Base-by-base conservation (phyloP, 2,329 filamentous ascomycete species). In the Sporothrix globosa region DNA sequence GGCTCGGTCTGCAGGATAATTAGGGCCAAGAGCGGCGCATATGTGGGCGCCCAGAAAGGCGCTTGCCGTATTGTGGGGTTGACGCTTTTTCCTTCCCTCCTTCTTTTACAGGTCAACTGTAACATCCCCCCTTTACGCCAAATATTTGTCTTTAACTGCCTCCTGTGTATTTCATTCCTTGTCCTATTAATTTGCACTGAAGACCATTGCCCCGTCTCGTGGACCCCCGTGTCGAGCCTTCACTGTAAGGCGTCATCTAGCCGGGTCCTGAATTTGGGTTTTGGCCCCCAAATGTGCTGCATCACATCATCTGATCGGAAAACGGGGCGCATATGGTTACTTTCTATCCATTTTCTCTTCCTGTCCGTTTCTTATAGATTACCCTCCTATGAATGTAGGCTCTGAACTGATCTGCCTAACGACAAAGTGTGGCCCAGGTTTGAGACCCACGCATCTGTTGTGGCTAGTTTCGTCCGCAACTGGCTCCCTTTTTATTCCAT, bases 211-310 rank as follows among this genome's bases (percentile, higher is more conserved):
- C 14, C 53, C 13, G 27, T 56, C 53, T 34, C 50, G 24, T 53
- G 50, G 21, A 13, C 50, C 50, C 50, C 54, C 54, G 2, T 39
- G 34, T 39, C 39, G 54, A 34, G 54, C 7, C 17, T n/a, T n/a
- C 5, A 39, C 54, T 9, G 54, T 41, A 19, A 14, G 6, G 39
- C 19, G 67, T 46, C 67, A 44, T 44, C n/a, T 68, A 53, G 30
- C 21, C 19, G 50, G 54, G 54, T 58, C 65, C 30, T 54, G n/a
- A 19, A 56, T 46, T 56, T 53, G 44, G 24, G 27, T 39, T 52
- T 67, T 67, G 63, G 63, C 63, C 56, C 56, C 56, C 56, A 60
- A 60, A 41, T 60, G 56, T 41, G 30, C 30, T 52, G 46, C 63
- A 46, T 52, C 10, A 19, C 27, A 67, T 67, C 63, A 53, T 68